Conservation (phyloP, 1,139 yeast species). For the Diutina pseudorugosa region DNA sequence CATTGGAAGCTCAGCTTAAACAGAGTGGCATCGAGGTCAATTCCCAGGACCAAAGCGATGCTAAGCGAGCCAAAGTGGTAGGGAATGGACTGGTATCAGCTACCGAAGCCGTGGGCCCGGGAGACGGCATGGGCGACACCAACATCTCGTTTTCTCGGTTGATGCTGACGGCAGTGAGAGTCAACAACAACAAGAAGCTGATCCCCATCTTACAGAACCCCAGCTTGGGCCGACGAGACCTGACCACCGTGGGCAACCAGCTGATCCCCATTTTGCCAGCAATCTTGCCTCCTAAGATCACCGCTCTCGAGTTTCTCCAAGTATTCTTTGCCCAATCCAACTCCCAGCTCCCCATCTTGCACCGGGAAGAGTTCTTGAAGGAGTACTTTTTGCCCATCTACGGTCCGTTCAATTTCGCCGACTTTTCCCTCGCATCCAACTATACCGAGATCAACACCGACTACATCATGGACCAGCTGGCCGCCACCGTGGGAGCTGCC, state of each 20-base stretch:
- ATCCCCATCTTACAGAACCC: background rate
- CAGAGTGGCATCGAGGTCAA: conserved; percentile 23
- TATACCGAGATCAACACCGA: conserved; percentile 36
- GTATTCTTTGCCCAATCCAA: conserved; percentile 70
- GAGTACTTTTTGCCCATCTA: conserved; percentile 66
- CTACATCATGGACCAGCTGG: conserved; percentile 7
- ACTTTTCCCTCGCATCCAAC: conserved; percentile 42
- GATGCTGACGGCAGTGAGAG: conserved; percentile 38
- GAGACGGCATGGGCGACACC: background rate
- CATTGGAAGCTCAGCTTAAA: conserved; percentile 39
- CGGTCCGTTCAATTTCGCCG: conserved; percentile 45
- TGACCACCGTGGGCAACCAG: conserved; percentile 6
- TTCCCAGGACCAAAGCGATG: background rate
- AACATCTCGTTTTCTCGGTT: conserved; percentile 55
- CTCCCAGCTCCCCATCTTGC: conserved; percentile 70
- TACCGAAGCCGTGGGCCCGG: background rate
- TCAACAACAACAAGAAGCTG: conserved; percentile 5
- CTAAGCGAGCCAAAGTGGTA: conserved; percentile 4
- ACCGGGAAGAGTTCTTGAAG: conserved; percentile 61
- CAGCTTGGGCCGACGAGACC: background rate
- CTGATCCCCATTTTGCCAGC: conserved; percentile 24
- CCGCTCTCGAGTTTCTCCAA: conserved; percentile 57
- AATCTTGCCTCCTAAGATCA: conserved; percentile 53
- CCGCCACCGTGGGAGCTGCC: conserved; percentile 4
- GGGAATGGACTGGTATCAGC: background rate